Base-by-base conservation (phyloP, 306 rosid species). In the Casuarina equisetifolia region DNA sequence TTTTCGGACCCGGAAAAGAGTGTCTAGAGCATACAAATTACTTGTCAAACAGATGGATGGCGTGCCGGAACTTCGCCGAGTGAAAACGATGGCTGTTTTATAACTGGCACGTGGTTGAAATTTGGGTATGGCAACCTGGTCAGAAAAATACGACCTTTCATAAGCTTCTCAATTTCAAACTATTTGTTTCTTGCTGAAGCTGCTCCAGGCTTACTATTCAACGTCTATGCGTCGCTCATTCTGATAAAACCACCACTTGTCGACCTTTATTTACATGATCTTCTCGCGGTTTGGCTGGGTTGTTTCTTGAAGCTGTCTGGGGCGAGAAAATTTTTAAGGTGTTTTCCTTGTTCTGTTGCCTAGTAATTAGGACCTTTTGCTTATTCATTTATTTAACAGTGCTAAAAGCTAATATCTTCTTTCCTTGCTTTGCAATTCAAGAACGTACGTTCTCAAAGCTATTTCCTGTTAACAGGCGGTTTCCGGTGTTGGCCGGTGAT, bases 121-220 rank as follows among this genome's bases (percentile, higher is more conserved):
- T 38, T 72, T 82, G 68, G 63, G 63, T 59, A 73, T 70, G 78
- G 61, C 63, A 84, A 84, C 88, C 73, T 76, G 82, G 89, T 90
- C 91, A 74, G 78, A 78, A 35, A 43, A 61, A 71, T 46, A 79
- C 76, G 46, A 54, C 71, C 49, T 35, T 59, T 36, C 32, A 25
- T 25, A 25, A 25, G 32, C 32, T 25, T 25, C 35, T 19, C 75
- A 19, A 32, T 5, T 74, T 59, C 35, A 58, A 8, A 58, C 64
- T 6, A 20, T 7, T 42, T 52, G 42, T 51, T 82, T 82, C 55
- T 43, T 15, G 44, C 52, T 68, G 4, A 16, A 43, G 72, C 46
- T 63, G 51, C 50, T 75, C 69, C 72, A 19, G 70, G 43, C 32
- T n/a, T 58, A 12, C 70, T n/a, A 55, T 25, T 55, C 36, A 55